A percentile compares a stretch with the other conserved stretches of the same genome.
These are phyloP conservation scores for Fagopyrum tataricum DNA, from an alignment of 148 eudicot species.

Conservation along the genomic window DNA sequence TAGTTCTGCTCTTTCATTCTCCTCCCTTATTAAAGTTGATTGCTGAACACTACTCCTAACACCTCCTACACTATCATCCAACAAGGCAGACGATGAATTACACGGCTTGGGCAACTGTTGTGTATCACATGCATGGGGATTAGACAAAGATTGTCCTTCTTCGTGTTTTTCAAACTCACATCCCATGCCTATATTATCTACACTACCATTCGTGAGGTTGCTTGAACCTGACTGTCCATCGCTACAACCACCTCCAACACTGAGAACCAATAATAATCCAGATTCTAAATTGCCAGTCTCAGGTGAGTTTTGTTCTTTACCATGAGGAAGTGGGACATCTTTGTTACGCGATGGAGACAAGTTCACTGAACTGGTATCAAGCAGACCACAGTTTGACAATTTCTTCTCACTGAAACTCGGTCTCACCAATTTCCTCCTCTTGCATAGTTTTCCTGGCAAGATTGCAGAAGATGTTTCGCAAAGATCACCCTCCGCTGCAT, in stretches of 20 bases:
- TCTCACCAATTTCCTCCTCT: conserved; percentile 18
- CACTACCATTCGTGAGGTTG: background rate
- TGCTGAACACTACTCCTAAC: background rate
- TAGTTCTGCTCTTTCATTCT: background rate
- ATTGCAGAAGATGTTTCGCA: background rate
- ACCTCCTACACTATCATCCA: background rate
- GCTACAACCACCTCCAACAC: background rate
- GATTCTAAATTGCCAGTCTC: background rate
- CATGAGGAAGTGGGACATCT: background rate
- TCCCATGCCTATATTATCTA: background rate
- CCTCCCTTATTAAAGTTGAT: background rate
- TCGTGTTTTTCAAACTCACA: background rate
- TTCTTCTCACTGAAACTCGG: background rate
- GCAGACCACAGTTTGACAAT: background rate
- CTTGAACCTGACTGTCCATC: background rate
- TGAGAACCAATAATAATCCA: background rate
- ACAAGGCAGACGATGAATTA: background rate
- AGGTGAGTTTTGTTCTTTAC: background rate
- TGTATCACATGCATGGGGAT: background rate
- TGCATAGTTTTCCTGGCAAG: background rate
- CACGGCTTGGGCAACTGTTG: background rate
- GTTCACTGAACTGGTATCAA: background rate
- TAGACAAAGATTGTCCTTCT: background rate
- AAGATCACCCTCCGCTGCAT: background rate
- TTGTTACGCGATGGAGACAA: background rate